Conservation (phyloP, 176 grass and related monocot genomes). For the Musa troglodytarum region DNA sequence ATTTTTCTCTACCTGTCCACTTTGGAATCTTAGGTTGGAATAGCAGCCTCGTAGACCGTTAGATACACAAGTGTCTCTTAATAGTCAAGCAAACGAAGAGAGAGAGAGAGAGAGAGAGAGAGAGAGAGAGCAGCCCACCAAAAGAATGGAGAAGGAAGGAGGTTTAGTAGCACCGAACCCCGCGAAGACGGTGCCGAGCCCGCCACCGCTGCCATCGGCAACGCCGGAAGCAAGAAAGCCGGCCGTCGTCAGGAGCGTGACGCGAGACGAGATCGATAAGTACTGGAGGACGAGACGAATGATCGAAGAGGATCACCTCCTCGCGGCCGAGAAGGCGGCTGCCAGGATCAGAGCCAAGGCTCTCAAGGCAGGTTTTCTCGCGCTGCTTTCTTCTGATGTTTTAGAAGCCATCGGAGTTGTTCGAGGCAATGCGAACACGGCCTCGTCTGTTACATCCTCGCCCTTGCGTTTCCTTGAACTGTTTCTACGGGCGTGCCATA, state of each 20-base stretch:
- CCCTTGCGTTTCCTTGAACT: not conserved
- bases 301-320: slow-evolving; percentile 50
- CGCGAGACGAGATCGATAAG: slow-evolving; percentile 48
- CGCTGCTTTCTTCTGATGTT: not conserved
- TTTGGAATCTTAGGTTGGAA: slow-evolving; percentile 4
- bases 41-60: not conserved
- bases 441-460: too few species aligned
- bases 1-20: not conserved
- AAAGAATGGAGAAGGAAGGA: not conserved
- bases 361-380: slow-evolving; percentile 41
- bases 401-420: not conserved
- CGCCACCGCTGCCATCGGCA: not conserved
- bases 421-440: too few species aligned
- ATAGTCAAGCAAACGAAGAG: not conserved
- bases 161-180: too few species aligned
- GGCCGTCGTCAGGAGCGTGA: slow-evolving; percentile 44
- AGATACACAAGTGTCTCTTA: not conserved
- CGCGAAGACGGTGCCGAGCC: too few species aligned
- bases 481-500: not conserved
- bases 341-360: slow-evolving; percentile 57
- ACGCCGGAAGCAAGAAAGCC: slow-evolving; percentile 17
- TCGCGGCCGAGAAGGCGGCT: slow-evolving; percentile 60
- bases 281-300: slow-evolving; percentile 74
- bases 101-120: too few species aligned
- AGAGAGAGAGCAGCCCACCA: not conserved